Conservation (phyloP, 371 early-diverging fungal genomes). For the Sanchytrium tribonematis region DNA sequence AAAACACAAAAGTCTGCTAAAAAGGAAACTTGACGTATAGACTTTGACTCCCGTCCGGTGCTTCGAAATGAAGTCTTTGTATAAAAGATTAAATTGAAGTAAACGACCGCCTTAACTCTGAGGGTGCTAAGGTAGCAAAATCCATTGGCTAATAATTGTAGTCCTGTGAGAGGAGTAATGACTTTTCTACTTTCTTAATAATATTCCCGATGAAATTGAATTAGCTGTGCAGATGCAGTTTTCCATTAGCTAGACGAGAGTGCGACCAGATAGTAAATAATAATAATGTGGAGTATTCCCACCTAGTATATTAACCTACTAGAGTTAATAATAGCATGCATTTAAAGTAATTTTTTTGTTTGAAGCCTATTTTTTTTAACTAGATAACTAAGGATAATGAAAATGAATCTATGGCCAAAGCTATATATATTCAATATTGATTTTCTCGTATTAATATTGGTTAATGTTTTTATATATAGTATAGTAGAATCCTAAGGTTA, state of each 20-base stretch:
- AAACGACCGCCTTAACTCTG: conserved; percentile 28
- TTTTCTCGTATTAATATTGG: too few species aligned
- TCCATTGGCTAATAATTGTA: conserved; percentile 1
- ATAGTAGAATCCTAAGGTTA: too few species aligned
- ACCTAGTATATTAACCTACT: too few species aligned
- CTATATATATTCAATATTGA: too few species aligned
- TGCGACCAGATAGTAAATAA: too few species aligned
- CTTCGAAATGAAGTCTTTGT: conserved; percentile 19
- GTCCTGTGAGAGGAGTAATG: conserved; percentile 13
- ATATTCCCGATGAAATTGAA: conserved; percentile 28
- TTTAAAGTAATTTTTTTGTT: too few species aligned
- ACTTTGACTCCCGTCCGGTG: conserved; percentile 29
- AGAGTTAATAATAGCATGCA: too few species aligned
- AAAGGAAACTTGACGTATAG: conserved; percentile 17
- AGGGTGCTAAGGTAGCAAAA: conserved; percentile 23
- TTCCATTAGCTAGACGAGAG: conserved; percentile 26
- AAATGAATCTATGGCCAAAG: too few species aligned
- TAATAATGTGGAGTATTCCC: too few species aligned
- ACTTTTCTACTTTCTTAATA: conserved; percentile 19
- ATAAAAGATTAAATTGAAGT: conserved; percentile 21
- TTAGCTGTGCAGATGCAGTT: conserved; percentile 25
- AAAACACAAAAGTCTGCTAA: conserved; percentile 26
- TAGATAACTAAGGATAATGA: too few species aligned
- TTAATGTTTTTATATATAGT: too few species aligned
- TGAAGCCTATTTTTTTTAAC: too few species aligned